Conservation (phyloP, 176 grass and related monocot species). For the Carex pumila region DNA sequence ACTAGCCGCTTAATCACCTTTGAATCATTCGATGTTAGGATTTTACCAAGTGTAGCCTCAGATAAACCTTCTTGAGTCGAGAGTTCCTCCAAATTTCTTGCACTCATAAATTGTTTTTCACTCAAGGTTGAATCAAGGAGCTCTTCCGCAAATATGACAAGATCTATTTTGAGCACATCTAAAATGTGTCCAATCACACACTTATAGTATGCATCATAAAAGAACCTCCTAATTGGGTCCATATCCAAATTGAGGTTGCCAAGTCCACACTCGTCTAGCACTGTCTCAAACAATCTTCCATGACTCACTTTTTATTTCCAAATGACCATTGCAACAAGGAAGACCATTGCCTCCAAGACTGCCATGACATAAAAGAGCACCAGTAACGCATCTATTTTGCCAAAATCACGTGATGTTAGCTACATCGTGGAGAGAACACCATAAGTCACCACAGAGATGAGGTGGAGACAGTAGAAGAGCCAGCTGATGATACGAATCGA, state of each 20-base stretch:
- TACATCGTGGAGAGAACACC: slow-evolving; percentile 35
- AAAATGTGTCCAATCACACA: slow-evolving; percentile 51
- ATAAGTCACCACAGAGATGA: slow-evolving; percentile 47
- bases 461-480: slow-evolving; percentile 53
- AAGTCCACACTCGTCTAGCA: slow-evolving; percentile 43
- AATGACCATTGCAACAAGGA: slow-evolving; percentile 48
- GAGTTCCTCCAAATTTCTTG: slow-evolving; percentile 36
- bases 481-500: slow-evolving; percentile 28
- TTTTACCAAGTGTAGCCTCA: slow-evolving; percentile 26
- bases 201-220: slow-evolving; percentile 60
- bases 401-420: slow-evolving; percentile 53
- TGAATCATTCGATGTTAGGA: slow-evolving; percentile 20
- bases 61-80: slow-evolving; percentile 21
- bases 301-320: slow-evolving; percentile 61
- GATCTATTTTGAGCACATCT: slow-evolving; percentile 53
- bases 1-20: slow-evolving; percentile 40
- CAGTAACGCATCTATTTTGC: slow-evolving; percentile 1
- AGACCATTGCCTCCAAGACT: slow-evolving; percentile 51
- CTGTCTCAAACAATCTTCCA: slow-evolving; percentile 34
- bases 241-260: slow-evolving; percentile 15
- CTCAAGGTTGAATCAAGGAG: slow-evolving; percentile 32
- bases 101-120: slow-evolving; percentile 51
- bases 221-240: slow-evolving; percentile 46
- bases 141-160: slow-evolving; percentile 51
- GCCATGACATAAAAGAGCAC: slow-evolving; percentile 40